Evolutionary conservation across 768 basidiomycete genomes (phyloP).

Genomic region (Suillus lakei): DNA sequence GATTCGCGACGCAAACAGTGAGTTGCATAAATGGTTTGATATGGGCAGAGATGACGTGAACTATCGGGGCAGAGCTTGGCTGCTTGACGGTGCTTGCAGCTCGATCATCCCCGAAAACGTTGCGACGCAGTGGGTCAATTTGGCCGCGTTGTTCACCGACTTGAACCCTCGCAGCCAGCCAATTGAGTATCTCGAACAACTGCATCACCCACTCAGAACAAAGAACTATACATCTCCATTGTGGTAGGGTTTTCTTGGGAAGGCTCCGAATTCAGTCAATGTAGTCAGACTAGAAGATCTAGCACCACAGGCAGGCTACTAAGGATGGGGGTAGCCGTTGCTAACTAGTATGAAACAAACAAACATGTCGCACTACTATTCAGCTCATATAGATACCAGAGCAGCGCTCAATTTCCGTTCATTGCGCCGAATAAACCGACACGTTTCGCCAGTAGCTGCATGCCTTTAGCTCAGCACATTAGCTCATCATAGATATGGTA

Average conservation of each 20-base stretch:
- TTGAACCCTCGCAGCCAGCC: not conserved
- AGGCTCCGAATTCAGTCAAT: not conserved
- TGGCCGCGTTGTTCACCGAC: not conserved
- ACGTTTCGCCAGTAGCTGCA: not conserved
- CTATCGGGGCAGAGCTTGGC: not conserved
- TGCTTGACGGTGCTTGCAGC: not conserved
- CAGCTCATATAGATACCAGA: not conserved
- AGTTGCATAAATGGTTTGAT: not conserved
- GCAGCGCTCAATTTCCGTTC: not conserved
- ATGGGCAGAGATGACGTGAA: not conserved
- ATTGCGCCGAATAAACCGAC: not conserved
- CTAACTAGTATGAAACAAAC: not conserved
- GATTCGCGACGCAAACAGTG: not conserved
- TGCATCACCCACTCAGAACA: not conserved
- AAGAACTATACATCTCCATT: not conserved
- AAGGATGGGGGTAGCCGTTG: not conserved
- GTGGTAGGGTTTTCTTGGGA: not conserved
- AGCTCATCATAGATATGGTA: not conserved
- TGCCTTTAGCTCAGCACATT: not conserved
- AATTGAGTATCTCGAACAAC: not conserved
- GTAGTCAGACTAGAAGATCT: not conserved
- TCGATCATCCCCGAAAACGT: not conserved
- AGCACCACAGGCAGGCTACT: not conserved
- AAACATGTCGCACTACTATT: not conserved
- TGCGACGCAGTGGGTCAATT: not conserved